Conservation (phyloP, 1,284 basidiomycete genomes). For the Pholiota adiposa region DNA sequence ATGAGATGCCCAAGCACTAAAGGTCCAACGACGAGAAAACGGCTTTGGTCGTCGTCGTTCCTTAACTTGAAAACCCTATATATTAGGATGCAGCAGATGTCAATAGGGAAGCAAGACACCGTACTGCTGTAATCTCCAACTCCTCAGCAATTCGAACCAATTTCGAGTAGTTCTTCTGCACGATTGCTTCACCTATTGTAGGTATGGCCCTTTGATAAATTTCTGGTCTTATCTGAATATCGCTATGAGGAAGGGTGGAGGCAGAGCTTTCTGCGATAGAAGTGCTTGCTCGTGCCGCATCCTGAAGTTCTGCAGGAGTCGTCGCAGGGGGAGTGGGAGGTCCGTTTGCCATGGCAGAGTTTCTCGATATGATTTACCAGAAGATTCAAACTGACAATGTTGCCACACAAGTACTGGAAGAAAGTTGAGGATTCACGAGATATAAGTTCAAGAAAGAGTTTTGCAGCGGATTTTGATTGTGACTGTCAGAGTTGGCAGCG, state of each 20-base stretch:
- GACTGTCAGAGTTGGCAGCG: not conserved
- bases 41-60: constrained; percentile 44
- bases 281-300: constrained; percentile 39
- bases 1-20: constrained; percentile 66
- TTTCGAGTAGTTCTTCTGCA: constrained; percentile 44
- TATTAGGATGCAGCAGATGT: not conserved
- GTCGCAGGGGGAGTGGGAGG: constrained; percentile 65
- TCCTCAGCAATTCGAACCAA: constrained; percentile 54
- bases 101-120: constrained; percentile 20
- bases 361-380: not conserved
- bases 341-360: constrained; percentile 29
- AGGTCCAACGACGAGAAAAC: constrained; percentile 57
- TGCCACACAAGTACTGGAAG: not conserved
- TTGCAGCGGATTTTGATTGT: not conserved
- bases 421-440: not conserved
- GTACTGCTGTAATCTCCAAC: constrained; percentile 55
- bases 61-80: constrained; percentile 34
- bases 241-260: constrained; percentile 6
- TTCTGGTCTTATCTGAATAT: constrained; percentile 29
- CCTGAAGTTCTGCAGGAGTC: constrained; percentile 56
- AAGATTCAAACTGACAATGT: not conserved
- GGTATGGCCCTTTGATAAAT: constrained; percentile 46
- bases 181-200: constrained; percentile 46
- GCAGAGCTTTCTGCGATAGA: constrained; percentile 12
- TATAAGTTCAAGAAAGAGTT: not conserved